Evolutionary conservation across 352 stramenopile genomes (phyloP).

Genomic region (Phytophthora europaea): DNA sequence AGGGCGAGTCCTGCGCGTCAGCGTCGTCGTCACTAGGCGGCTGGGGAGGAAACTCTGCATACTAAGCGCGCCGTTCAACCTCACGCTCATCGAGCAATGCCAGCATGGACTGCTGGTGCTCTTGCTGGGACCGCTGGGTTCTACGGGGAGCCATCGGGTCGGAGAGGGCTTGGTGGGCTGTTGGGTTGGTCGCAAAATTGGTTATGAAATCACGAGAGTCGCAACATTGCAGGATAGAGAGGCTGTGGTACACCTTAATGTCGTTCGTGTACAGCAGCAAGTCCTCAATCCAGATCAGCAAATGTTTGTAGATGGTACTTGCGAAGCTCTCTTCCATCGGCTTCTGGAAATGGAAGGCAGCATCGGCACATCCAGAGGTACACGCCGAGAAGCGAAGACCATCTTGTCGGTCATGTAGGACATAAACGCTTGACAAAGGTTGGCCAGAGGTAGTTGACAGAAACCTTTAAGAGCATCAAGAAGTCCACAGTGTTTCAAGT

Average conservation of each 20-base stretch:
- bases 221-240: neutral
- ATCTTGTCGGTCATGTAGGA: no score
- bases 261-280: neutral
- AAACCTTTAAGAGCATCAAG: no score
- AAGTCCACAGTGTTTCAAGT: no score
- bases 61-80: neutral
- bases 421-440: no score
- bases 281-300: neutral
- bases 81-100: neutral
- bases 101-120: neutral
- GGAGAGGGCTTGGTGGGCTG: neutral
- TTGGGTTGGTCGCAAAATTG: neutral
- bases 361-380: constrained; percentile 17
- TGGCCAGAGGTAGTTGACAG: no score
- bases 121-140: neutral
- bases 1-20: neutral
- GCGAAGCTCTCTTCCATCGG: constrained; percentile 18
- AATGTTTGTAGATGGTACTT: neutral
- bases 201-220: neutral
- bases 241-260: neutral
- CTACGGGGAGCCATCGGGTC: neutral
- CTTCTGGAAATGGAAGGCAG: constrained; percentile 11
- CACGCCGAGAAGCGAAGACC: no score
- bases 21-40: neutral
- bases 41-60: neutral